These are phyloP conservation scores for Breynia disticha DNA, from an alignment of 441 rosid genomes.

Conservation along the genomic window DNA sequence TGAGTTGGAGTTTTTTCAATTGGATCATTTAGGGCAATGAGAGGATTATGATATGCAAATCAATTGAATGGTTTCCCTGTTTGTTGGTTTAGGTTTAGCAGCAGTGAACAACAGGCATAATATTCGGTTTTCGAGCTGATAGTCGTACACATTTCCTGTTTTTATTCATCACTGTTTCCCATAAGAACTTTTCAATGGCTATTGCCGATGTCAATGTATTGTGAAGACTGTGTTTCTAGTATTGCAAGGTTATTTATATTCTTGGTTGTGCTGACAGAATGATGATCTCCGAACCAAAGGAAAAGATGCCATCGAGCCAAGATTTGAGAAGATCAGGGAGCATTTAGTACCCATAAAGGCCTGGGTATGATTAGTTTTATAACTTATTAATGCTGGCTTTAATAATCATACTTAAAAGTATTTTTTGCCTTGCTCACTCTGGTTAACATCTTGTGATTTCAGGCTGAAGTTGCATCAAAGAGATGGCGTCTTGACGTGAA, in stretches of 20 bases:
- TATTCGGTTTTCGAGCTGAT: background rate
- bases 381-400: background rate
- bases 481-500: slow-evolving; percentile 55
- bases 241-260: background rate
- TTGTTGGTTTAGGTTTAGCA: background rate
- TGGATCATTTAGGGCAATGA: background rate
- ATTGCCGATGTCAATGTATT: background rate
- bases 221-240: background rate
- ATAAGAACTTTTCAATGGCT: background rate
- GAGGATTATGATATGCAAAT: background rate
- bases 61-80: background rate
- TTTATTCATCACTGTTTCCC: background rate
- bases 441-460: slow-evolving; percentile 17
- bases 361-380: slow-evolving; percentile 48
- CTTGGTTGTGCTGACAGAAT: slow-evolving; percentile 21
- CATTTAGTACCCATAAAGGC: slow-evolving; percentile 50
- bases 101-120: background rate
- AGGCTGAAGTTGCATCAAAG: slow-evolving; percentile 53
- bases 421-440: slow-evolving; percentile 4
- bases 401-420: background rate
- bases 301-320: slow-evolving; percentile 56
- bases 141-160: background rate
- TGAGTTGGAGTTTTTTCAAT: background rate
- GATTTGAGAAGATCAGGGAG: slow-evolving; percentile 39
- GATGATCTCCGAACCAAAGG: slow-evolving; percentile 54